Percentiles rank a stretch among this genome's conserved stretches.
Conservation (phyloP, 2,329 filamentous ascomycete genomes). For the Colletotrichum spinosum region DNA sequence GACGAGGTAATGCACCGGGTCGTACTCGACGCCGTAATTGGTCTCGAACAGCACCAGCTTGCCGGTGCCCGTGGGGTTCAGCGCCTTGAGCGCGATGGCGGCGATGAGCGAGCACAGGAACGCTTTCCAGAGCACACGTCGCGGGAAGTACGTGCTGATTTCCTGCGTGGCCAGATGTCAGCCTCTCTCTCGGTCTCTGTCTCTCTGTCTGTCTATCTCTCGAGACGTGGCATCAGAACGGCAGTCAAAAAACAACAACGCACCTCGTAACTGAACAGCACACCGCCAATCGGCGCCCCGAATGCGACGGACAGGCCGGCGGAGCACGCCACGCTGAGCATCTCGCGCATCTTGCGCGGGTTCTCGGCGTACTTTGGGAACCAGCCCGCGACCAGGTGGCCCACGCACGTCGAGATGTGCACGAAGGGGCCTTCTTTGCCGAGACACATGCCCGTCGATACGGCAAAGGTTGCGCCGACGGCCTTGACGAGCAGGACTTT, state of each 20-base stretch:
- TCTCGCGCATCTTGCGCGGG: conserved; percentile 67
- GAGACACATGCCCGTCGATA: conserved; percentile 69
- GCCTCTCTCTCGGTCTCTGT: too few species aligned
- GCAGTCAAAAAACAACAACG: conserved; percentile 16
- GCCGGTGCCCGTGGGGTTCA: conserved; percentile 71
- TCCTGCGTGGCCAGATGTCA: conserved; percentile 45
- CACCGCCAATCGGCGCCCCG: conserved; percentile 71
- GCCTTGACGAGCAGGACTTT: conserved; percentile 68
- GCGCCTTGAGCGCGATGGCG: conserved; percentile 64
- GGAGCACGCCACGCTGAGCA: conserved; percentile 68
- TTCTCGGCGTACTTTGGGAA: conserved; percentile 70
- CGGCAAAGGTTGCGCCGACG: conserved; percentile 68
- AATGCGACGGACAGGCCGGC: conserved; percentile 70
- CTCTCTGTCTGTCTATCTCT: too few species aligned
- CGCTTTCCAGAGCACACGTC: conserved; percentile 66
- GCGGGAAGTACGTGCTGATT: conserved; percentile 70
- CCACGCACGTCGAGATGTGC: conserved; percentile 69
- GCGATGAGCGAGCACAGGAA: conserved; percentile 69
- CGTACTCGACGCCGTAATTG: conserved; percentile 67
- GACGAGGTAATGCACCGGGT: conserved; percentile 65
- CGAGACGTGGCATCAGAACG: conserved; percentile 39
- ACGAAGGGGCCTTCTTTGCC: conserved; percentile 74
- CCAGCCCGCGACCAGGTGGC: conserved; percentile 61
- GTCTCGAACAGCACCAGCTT: conserved; percentile 72
- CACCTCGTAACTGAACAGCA: conserved; percentile 68